Base-by-base conservation (phyloP, 805 yeast species). In the Candida sanyiensis region DNA sequence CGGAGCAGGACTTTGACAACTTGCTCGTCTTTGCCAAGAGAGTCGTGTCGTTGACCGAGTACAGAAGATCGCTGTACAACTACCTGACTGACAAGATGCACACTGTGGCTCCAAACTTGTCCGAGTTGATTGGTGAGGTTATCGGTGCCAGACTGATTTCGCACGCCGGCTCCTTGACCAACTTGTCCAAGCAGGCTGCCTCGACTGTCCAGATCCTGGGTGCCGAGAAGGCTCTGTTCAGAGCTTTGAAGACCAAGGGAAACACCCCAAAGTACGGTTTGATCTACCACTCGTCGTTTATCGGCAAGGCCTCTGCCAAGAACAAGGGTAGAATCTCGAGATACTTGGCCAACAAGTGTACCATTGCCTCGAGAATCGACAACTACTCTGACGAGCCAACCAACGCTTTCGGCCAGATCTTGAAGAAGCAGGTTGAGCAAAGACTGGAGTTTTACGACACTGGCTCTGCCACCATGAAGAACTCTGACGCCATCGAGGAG, bases 251-350 rank as follows among this genome's bases (percentile, higher is more conserved):
- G 74, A 93, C 98, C 45, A 93, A 93, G 69, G 96, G 89, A 59
- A 95, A 93, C 67, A 93, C 98, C 45, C 98, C 98, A 60, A 93
- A 93, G 67, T 93, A 93, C 61, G 98, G 98, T 70, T 73, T 93
- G 62, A 75, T 93, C 55, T 93, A 93, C 72, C 97, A 93, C 62
- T 95, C 97, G 40, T 83, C 96, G 19, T 75, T 93, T 51, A 94
- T 93, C 50, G 98, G 98, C 50, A 96, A 89, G 66, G 98, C 98
- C 44, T 72, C 88, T 47, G 81, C 94, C 50, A 93, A 93, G 73
- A 93, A 93, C 74, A 93, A 93, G 80, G 98, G 98, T 67, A 83
- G 97, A 76, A 93, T 93, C 53, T 90, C 98, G 35, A 83, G 98
- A 71, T 93, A 89, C 70, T 73, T 93, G 67, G 98, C 98, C 51